A percentile compares a stretch with the other conserved stretches of the same genome.
Evolutionary conservation across 2,329 filamentous ascomycete genomes (phyloP).

Genomic region (Capronia epimyces): DNA sequence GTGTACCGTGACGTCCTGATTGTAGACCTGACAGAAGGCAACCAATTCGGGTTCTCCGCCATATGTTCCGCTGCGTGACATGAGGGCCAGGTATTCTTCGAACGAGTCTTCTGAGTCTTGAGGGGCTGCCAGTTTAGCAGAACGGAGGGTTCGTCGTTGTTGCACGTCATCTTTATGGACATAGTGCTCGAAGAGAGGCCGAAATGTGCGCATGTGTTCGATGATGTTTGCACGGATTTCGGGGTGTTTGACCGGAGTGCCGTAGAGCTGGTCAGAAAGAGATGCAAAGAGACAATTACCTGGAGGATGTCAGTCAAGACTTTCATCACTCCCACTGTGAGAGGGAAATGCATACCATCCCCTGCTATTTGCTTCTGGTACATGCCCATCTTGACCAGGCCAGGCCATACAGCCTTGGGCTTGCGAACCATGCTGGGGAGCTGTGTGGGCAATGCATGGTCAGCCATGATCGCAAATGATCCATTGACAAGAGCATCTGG

Average conservation of each 20-base stretch:
- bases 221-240: slow-evolving; percentile 57
- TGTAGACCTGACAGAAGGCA: slow-evolving; percentile 59
- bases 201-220: slow-evolving; percentile 56
- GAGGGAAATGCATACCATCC: slow-evolving; percentile 22
- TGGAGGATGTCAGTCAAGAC: slow-evolving; percentile 32
- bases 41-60: slow-evolving; percentile 64
- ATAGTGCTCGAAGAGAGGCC: slow-evolving; percentile 60
- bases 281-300: slow-evolving; percentile 67
- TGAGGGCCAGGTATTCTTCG: slow-evolving; percentile 53
- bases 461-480: slow-evolving; percentile 28
- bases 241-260: slow-evolving; percentile 52
- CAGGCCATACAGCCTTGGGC: slow-evolving; percentile 29
- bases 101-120: slow-evolving; percentile 54
- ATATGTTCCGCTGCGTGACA: slow-evolving; percentile 57
- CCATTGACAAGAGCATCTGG: slow-evolving; percentile 28
- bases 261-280: slow-evolving; percentile 62
- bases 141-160: slow-evolving; percentile 27
- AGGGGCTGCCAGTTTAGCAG: slow-evolving; percentile 42
- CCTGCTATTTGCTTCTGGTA: slow-evolving; percentile 28
- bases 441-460: slow-evolving; percentile 28
- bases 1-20: slow-evolving; percentile 50
- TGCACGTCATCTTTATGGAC: slow-evolving; percentile 50
- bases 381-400: slow-evolving; percentile 27
- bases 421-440: slow-evolving; percentile 30
- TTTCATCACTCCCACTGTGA: neutral